A percentile compares a stretch with the other conserved stretches of the same genome.
Conservation (phyloP, 1,284 basidiomycete genomes). For the Laetiporus sulphureus region DNA sequence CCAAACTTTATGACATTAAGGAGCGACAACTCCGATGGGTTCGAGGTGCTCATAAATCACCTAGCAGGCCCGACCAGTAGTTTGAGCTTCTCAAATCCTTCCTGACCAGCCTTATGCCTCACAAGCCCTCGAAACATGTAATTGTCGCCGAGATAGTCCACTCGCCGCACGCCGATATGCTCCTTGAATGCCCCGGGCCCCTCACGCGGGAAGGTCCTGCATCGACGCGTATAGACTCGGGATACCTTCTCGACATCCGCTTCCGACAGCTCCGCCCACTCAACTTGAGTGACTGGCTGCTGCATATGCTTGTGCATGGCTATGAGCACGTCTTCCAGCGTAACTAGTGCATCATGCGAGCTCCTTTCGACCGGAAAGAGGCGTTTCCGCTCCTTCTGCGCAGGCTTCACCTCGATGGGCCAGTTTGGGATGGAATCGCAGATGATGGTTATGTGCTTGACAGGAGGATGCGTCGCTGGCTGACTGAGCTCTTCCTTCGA, state of each 20-base stretch:
- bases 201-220: constrained; percentile 34
- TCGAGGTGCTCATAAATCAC: too few species aligned
- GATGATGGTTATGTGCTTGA: constrained; percentile 49
- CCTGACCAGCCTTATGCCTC: constrained; percentile 29
- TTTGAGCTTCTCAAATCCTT: constrained; percentile 33
- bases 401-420: constrained; percentile 54
- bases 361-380: constrained; percentile 19
- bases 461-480: constrained; percentile 49
- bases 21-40: too few species aligned
- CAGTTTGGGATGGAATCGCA: constrained; percentile 53
- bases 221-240: constrained; percentile 50
- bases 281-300: constrained; percentile 43
- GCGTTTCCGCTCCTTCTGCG: constrained; percentile 21
- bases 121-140: constrained; percentile 50
- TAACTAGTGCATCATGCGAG: constrained; percentile 36
- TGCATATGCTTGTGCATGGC: constrained; percentile 47
- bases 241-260: constrained; percentile 38
- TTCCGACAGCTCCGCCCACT: constrained; percentile 43
- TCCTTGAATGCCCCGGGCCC: constrained; percentile 34
- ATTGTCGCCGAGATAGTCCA: constrained; percentile 49
- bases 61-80: constrained; percentile 31
- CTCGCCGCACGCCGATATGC: constrained; percentile 35
- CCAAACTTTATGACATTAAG: too few species aligned
- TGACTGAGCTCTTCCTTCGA: constrained; percentile 38
- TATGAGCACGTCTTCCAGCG: constrained; percentile 49